A percentile compares a stretch with the other conserved stretches of the same genome.
Conservation (phyloP, 345 rosid species). For the Balakata baccata region DNA sequence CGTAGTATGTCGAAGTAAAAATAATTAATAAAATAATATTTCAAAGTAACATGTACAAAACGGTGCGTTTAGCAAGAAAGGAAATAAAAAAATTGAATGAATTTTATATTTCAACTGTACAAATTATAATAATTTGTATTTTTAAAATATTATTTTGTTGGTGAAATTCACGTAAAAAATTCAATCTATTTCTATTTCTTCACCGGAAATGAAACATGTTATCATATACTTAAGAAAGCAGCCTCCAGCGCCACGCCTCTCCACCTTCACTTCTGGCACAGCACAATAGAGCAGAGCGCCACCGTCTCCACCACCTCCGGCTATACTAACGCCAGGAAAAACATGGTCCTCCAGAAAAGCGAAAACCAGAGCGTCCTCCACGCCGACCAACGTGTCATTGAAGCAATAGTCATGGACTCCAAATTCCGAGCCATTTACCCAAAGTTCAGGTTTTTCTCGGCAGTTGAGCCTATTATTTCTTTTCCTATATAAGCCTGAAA, state of each 20-base stretch:
- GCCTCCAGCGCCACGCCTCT: constrained; percentile 45
- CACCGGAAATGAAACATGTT: constrained; percentile 90
- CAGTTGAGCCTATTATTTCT: too few relatives aligned
- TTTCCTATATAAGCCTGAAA: too few relatives aligned
- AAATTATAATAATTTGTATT: too few relatives aligned
- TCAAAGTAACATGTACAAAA: too few relatives aligned
- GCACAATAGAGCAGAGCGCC: constrained; percentile 50
- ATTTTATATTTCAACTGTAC: too few relatives aligned
- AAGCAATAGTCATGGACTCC: constrained; percentile 40
- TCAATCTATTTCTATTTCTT: constrained; percentile 47
- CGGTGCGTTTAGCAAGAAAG: too few relatives aligned
- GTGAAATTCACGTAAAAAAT: too few relatives aligned
- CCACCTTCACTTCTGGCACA: constrained; percentile 81
- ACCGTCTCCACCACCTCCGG: constrained; percentile 37
- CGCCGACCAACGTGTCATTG: constrained; percentile 27
- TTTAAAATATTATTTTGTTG: too few relatives aligned
- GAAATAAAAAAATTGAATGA: too few relatives aligned
- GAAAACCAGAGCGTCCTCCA: constrained; percentile 24
- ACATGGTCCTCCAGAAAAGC: constrained; percentile 31
- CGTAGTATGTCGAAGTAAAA: too few relatives aligned
- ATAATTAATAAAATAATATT: too few relatives aligned
- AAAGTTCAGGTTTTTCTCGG: too few relatives aligned
- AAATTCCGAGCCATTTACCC: constrained; percentile 40
- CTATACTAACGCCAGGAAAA: constrained; percentile 34
- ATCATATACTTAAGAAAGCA: constrained; percentile 74